Conservation (phyloP, 768 basidiomycete genomes). For the Boletus rex-veris region DNA sequence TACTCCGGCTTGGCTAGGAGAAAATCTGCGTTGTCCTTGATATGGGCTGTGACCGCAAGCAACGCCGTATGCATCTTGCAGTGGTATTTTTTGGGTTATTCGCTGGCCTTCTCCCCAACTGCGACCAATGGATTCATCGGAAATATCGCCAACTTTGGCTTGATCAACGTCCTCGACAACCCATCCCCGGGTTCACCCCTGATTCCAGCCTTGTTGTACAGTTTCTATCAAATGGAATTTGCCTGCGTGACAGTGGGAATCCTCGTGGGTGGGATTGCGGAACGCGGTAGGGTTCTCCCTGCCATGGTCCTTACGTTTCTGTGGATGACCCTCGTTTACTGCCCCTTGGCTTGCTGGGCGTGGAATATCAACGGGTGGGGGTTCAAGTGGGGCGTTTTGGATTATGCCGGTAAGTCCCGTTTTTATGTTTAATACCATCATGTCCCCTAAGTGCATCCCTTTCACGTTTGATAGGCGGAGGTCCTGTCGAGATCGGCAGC, state of each 20-base stretch:
- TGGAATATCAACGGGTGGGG: constrained; percentile 85
- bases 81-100: constrained; percentile 85
- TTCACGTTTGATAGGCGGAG: constrained; percentile 51
- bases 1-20: constrained; percentile 71
- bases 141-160: constrained; percentile 74
- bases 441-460: not conserved
- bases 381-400: constrained; percentile 78
- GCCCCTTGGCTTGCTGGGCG: constrained; percentile 81
- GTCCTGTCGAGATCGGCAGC: constrained; percentile 84
- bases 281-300: constrained; percentile 81
- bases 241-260: constrained; percentile 78
- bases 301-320: constrained; percentile 77
- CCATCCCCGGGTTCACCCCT: constrained; percentile 78
- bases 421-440: constrained; percentile 1
- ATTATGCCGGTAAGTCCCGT: constrained; percentile 70
- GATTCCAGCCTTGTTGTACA: constrained; percentile 79
- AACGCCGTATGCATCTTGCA: constrained; percentile 77
- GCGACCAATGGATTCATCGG: constrained; percentile 76
- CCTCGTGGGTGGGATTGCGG: constrained; percentile 76
- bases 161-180: constrained; percentile 64
- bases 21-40: constrained; percentile 67
- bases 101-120: constrained; percentile 75
- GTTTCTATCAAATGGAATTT: constrained; percentile 86
- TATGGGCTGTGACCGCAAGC: constrained; percentile 70
- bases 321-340: constrained; percentile 88